phyloP scores from a whole-genome alignment of 1,139 yeast species.

The Taiozyma sp. region DNA sequence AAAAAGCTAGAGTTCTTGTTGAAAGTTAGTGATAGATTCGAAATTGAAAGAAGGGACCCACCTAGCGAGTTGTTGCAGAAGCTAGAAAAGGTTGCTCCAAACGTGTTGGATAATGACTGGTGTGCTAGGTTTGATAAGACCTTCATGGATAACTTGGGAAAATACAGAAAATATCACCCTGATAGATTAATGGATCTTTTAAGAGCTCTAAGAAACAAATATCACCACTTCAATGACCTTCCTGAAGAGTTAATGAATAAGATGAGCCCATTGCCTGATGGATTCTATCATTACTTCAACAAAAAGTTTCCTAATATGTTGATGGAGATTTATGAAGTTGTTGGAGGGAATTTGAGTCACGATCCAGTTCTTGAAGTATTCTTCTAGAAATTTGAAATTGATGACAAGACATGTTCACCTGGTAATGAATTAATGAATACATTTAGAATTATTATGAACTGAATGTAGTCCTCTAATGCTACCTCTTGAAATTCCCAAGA shows the following conservation, averaged over 20 bases:
- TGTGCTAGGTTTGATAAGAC: constrained; percentile 61
- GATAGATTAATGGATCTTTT: constrained; percentile 77
- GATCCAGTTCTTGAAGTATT: constrained; percentile 61
- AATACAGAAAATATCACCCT: constrained; percentile 82
- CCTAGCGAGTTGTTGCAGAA: constrained; percentile 60
- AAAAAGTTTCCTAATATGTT: constrained; percentile 71
- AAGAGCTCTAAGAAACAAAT: constrained; percentile 86
- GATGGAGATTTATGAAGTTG: constrained; percentile 69
- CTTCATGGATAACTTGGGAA: constrained; percentile 81
- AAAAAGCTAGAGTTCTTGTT: constrained; percentile 78
- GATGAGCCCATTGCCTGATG: constrained; percentile 81
- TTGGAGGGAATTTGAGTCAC: constrained; percentile 48
- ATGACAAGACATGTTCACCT: neutral
- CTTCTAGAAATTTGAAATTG: constrained; percentile 27
- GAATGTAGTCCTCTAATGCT: neutral
- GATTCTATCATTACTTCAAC: constrained; percentile 75
- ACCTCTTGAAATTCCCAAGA: neutral
- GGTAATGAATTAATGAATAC: constrained; percentile 1
- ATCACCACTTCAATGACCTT: constrained; percentile 89
- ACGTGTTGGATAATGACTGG: constrained; percentile 74
- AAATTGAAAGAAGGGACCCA: constrained; percentile 82
- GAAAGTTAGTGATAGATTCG: constrained; percentile 88
- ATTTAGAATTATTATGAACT: neutral
- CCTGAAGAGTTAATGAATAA: constrained; percentile 55
- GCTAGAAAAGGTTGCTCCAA: constrained; percentile 52